Evolutionary conservation across 1,139 yeast species (phyloP).

Genomic region (Saccharomyces pastorianus): DNA sequence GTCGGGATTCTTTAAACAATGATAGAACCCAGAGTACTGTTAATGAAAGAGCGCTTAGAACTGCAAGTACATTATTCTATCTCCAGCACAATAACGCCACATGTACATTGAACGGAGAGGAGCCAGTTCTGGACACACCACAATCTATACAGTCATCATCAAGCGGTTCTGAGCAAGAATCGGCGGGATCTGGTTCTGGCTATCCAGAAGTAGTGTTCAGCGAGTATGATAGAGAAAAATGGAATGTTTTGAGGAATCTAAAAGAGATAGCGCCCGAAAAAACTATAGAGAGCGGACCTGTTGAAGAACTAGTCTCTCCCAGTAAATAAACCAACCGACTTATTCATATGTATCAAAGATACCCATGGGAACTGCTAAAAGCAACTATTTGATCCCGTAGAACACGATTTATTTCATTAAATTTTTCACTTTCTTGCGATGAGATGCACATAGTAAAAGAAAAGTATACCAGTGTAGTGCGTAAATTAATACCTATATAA

Average conservation of each 20-base stretch:
- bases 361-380: not conserved
- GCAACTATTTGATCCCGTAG: not conserved
- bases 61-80: conserved; percentile 16
- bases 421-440: conserved; percentile 5
- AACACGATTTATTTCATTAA: not conserved
- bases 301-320: not conserved
- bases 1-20: conserved; percentile 5
- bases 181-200: conserved; percentile 1
- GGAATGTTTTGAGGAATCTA: conserved; percentile 21
- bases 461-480: not conserved
- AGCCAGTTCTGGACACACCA: conserved; percentile 1
- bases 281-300: not conserved
- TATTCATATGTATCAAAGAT: not conserved
- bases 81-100: conserved; percentile 10
- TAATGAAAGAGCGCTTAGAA: conserved; percentile 13
- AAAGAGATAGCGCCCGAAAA: conserved; percentile 7
- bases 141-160: not conserved
- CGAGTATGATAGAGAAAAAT: conserved; percentile 29
- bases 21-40: conserved; percentile 22
- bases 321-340: not conserved
- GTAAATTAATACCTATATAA: not conserved
- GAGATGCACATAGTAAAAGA: conserved; percentile 2
- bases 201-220: conserved; percentile 25
- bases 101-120: conserved; percentile 3
- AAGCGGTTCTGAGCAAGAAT: conserved; percentile 1